Base-by-base conservation (phyloP, 306 rosid genomes). In the Myrica gale region DNA sequence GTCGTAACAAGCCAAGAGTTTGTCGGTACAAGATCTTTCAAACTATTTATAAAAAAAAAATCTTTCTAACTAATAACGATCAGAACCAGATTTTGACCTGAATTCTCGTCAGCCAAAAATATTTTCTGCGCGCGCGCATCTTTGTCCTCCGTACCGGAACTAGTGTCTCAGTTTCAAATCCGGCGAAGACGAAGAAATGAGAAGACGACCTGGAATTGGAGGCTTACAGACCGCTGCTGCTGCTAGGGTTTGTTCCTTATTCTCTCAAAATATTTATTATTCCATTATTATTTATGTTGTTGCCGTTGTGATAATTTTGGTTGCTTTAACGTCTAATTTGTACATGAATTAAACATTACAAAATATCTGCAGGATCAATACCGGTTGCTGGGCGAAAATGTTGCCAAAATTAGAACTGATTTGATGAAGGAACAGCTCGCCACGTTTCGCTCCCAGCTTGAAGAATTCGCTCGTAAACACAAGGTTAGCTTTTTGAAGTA, bases 401-500 rank as follows among this genome's bases (percentile, higher is more conserved):
- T 95, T 0, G 98, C 98, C 20, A 92, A 90, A 89, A 85, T 95
- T 66, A 84, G 97, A 85, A 90, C 97, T 45, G 97, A 95, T 85
- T 79, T 92, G 80, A 82, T 95, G 97, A 92, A 90, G 87, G 98
- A 90, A 52, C 99, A 95, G 75, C 99, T 92, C 58, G 82, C 89
- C 58, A 95, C 97, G 1, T 95, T 95, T 77, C 95, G 96, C 41
- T 85, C 91, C 53, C 99, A 95, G 83, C 89, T 95, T 37, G 99
- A 95, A 86, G 99, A 95, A 55, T 95, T 95, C 54, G 97, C 99
- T 71, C 92, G 97, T 41, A 95, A 95, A 56, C 97, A 95, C 79
- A 95, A 95, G 97, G 97, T 89, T 41, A 5, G 5, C 10, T 10
- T 74, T 65, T 57, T 43, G 45, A 10, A 11, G 26, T 60, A 60